phyloP scores from a whole-genome alignment of 768 basidiomycete species.

The Collybia nuda region DNA sequence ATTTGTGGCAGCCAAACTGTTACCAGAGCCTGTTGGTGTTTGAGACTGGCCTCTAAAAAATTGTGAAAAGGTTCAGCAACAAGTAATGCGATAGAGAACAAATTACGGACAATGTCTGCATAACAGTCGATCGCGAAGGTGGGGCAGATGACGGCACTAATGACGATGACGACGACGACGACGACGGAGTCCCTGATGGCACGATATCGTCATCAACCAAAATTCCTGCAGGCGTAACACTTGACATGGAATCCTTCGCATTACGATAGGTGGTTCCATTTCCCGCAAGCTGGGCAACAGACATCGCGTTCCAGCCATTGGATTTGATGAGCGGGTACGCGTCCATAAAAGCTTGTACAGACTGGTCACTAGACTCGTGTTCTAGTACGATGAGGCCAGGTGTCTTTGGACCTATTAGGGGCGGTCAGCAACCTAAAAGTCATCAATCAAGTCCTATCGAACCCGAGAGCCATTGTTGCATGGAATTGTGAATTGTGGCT shows the following conservation, averaged over 20 bases:
- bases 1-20: neutral
- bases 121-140: no score
- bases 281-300: conserved; percentile 46
- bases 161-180: neutral
- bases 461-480: conserved; percentile 62
- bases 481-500: conserved; percentile 41
- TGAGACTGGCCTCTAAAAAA: neutral
- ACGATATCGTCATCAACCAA: conserved; percentile 8
- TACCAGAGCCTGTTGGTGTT: neutral
- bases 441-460: conserved; percentile 5
- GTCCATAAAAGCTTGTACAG: conserved; percentile 66
- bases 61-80: no score
- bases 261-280: conserved; percentile 47
- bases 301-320: conserved; percentile 71
- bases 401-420: conserved; percentile 53
- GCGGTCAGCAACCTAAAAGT: neutral
- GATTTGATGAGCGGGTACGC: conserved; percentile 61
- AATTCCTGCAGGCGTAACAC: conserved; percentile 26
- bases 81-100: no score
- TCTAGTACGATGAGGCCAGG: conserved; percentile 84
- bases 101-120: no score
- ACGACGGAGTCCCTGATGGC: neutral
- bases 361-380: conserved; percentile 69
- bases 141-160: neutral
- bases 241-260: conserved; percentile 30